A percentile compares a stretch with the other conserved stretches of the same genome.
Evolutionary conservation across 352 stramenopile genomes (phyloP).

Genomic region (Phytopythium chamaehyphon): DNA sequence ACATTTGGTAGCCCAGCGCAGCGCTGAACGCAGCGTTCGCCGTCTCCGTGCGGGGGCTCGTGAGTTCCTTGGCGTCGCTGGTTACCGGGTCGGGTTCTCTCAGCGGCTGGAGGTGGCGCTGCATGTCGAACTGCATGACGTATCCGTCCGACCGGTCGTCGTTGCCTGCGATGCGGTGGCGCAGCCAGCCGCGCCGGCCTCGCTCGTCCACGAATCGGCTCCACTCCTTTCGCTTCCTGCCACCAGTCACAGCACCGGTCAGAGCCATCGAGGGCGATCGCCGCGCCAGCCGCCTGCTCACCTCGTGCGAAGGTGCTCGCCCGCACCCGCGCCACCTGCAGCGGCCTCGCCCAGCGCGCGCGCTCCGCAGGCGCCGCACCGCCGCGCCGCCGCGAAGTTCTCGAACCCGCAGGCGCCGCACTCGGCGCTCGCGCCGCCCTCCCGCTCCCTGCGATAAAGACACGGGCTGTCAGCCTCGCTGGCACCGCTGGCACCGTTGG

Average conservation of each 20-base stretch:
- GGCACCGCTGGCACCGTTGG: no score
- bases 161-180: constrained; percentile 15
- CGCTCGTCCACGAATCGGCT: constrained; percentile 28
- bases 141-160: constrained; percentile 25
- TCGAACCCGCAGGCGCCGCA: constrained; percentile 48
- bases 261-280: no score
- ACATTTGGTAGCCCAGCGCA: constrained; percentile 10
- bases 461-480: not conserved
- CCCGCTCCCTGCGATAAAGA: not conserved
- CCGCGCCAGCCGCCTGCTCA: not conserved
- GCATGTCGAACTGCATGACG: constrained; percentile 24
- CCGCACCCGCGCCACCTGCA: not conserved
- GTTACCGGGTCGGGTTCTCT: constrained; percentile 25
- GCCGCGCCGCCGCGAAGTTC: constrained; percentile 38
- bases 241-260: no score
- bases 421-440: constrained; percentile 20
- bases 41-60: constrained; percentile 6
- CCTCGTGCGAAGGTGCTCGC: constrained; percentile 6
- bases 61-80: constrained; percentile 7
- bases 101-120: constrained; percentile 5
- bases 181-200: constrained; percentile 35
- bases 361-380: constrained; percentile 23
- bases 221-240: constrained; percentile 44
- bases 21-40: constrained; percentile 6
- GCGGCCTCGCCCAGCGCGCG: not conserved